phyloP scores from a whole-genome alignment of 2,329 filamentous ascomycete genomes.

The Geosmithia putterillii region DNA sequence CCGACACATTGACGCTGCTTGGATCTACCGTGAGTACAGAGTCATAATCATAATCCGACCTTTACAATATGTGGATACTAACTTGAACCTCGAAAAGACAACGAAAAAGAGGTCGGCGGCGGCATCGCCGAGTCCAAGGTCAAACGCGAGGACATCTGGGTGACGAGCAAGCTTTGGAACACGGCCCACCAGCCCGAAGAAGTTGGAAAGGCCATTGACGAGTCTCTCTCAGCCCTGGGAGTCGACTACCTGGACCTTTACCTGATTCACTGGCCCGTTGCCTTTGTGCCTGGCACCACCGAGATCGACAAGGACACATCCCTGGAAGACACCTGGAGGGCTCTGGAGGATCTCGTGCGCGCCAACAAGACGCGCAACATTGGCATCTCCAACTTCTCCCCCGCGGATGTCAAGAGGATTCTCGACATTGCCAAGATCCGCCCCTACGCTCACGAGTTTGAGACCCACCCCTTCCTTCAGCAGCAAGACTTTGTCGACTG shows the following conservation, averaged over 20 bases:
- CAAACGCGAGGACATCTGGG: slow-evolving; percentile 21
- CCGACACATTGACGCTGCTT: slow-evolving; percentile 3
- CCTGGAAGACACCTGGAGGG: slow-evolving; percentile 4
- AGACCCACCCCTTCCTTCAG: slow-evolving; percentile 24
- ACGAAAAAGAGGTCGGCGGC: slow-evolving; percentile 21
- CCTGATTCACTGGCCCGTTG: slow-evolving; percentile 4
- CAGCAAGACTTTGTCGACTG: slow-evolving; percentile 29
- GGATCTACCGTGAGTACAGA: slow-evolving; percentile 1
- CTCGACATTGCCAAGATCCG: slow-evolving; percentile 44
- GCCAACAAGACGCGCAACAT: slow-evolving; percentile 46
- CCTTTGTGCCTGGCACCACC: neutral
- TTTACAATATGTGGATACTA: neutral
- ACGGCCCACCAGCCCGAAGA: slow-evolving; percentile 30
- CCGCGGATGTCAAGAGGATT: slow-evolving; percentile 33
- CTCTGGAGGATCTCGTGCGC: slow-evolving; percentile 5
- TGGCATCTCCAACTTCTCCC: slow-evolving; percentile 39
- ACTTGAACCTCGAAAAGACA: slow-evolving; percentile 7
- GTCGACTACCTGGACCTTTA: slow-evolving; percentile 3
- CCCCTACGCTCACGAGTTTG: slow-evolving; percentile 44
- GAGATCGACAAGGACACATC: neutral
- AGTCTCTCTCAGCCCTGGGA: slow-evolving; percentile 1
- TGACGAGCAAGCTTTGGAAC: slow-evolving; percentile 49
- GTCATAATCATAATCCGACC: neutral
- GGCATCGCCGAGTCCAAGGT: slow-evolving; percentile 21
- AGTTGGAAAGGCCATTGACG: slow-evolving; percentile 11